Percentiles rank a stretch among this genome's conserved stretches.
Conservation (phyloP, 148 eudicot genomes). For the Rhododendron ovatum region DNA sequence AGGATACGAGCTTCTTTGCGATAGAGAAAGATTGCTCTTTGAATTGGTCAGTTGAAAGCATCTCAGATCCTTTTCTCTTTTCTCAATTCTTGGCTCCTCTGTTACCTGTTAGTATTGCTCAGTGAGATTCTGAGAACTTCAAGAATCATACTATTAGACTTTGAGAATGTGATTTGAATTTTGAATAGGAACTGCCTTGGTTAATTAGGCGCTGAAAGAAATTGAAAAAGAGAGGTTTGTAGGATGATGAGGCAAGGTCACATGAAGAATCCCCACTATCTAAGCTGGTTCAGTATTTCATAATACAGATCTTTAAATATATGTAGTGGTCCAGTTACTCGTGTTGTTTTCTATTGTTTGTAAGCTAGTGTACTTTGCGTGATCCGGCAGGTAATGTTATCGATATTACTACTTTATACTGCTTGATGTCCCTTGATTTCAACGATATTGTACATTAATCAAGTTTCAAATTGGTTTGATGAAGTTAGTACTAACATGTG, state of each 20-base stretch:
- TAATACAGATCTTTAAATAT: background rate
- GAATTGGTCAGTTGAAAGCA: background rate
- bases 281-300: background rate
- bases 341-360: background rate
- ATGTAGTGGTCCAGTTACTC: background rate
- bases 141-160: background rate
- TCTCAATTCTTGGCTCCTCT: background rate
- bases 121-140: background rate
- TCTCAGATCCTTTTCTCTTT: background rate
- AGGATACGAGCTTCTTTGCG: conserved; percentile 1
- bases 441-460: background rate
- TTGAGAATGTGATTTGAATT: background rate
- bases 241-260: background rate
- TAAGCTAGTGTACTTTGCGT: background rate
- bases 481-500: background rate
- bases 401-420: background rate
- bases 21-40: background rate
- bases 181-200: background rate
- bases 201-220: background rate
- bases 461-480: background rate
- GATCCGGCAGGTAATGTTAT: background rate
- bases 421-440: background rate
- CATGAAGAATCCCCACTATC: background rate
- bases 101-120: background rate
- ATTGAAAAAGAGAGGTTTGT: background rate